phyloP scores from a whole-genome alignment of 257 asterid species.

The Echites panduratus region DNA sequence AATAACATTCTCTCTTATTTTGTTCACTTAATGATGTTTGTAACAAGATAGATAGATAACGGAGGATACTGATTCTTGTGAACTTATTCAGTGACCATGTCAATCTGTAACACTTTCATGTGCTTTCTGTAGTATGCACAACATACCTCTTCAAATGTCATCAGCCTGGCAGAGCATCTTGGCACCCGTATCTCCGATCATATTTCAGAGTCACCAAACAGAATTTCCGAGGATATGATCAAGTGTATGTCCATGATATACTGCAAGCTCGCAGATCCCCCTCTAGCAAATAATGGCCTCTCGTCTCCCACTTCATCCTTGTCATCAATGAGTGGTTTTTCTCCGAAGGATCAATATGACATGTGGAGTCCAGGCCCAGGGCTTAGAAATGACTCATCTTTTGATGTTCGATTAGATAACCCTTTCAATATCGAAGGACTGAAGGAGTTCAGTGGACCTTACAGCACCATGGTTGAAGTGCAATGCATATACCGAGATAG shows the following conservation, averaged over 20 bases:
- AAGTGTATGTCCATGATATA: constrained; percentile 83
- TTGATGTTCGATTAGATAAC: constrained; percentile 79
- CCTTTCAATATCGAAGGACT: constrained; percentile 91
- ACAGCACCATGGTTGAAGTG: constrained; percentile 98
- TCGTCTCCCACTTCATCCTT: constrained; percentile 81
- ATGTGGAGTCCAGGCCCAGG: constrained; percentile 94
- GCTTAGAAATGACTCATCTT: constrained; percentile 67
- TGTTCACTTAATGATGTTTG: not conserved
- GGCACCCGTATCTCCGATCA: constrained; percentile 87
- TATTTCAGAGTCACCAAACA: constrained; percentile 72
- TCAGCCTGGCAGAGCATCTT: constrained; percentile 94
- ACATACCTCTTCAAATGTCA: constrained; percentile 54
- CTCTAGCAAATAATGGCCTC: constrained; percentile 53
- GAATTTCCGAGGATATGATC: constrained; percentile 92
- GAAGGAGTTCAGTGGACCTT: constrained; percentile 95
- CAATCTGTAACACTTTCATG: not conserved
- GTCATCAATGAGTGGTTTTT: constrained; percentile 70
- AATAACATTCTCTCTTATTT: not conserved
- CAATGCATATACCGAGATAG: constrained; percentile 71
- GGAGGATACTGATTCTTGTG: not conserved
- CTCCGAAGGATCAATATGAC: constrained; percentile 74
- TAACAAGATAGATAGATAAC: not conserved
- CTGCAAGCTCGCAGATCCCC: constrained; percentile 86
- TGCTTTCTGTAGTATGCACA: constrained; percentile 52
- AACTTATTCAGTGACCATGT: not conserved